Evolutionary conservation across 441 rosid species (phyloP), one percentile per base, ranked within the genome.

Genomic region (Gossypium davidsonii): DNA sequence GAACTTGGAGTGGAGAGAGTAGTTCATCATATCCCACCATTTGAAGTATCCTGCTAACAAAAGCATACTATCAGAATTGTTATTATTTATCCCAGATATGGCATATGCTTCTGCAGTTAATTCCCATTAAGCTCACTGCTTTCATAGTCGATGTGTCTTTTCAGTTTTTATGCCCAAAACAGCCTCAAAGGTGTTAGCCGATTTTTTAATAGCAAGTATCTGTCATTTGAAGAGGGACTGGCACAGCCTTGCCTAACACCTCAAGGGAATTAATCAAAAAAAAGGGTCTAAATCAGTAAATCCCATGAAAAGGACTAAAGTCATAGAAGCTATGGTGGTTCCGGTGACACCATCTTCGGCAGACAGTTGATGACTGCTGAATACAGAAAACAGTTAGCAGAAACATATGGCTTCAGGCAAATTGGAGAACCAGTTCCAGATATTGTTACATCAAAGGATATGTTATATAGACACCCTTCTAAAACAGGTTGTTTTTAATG

Each of bases 341-440:
- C 95, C 95, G 3, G 84, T 82, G 7, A 84, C 91, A 63, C 83
- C 83, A n/a, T 69, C 85, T 79, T 83, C 91, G 60, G 82, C 78
- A 39, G 89, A 90, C 44, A 81, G 76, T 79, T 31, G 83, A 83
- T 37, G 89, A 86, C 78, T 9, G 83, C 84, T 31, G 88, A 86
- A 70, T 83, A 79, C 58, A 85, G 93, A 78, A 84, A 88, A 26
- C 84, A 88, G 75, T 70, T 89, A 53, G 91, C 93, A 15, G 91
- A 91, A 57, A 85, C 70, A 52, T 92, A 88, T 76, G 97, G 98
- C 23, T 92, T 94, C 78, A 81, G 67, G 78, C 84, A 92, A 81
- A 88, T 92, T 76, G 98, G 95, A 76, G 88, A 90, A 81, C 89
- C 87, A 25, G 93, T 90, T 81, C 97, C 96, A 42, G 90, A 73